A percentile compares a stretch with the other conserved stretches of the same genome.
phyloP scores from a whole-genome alignment of 2,329 filamentous ascomycete species.

The Teratosphaeriaceae sp. region DNA sequence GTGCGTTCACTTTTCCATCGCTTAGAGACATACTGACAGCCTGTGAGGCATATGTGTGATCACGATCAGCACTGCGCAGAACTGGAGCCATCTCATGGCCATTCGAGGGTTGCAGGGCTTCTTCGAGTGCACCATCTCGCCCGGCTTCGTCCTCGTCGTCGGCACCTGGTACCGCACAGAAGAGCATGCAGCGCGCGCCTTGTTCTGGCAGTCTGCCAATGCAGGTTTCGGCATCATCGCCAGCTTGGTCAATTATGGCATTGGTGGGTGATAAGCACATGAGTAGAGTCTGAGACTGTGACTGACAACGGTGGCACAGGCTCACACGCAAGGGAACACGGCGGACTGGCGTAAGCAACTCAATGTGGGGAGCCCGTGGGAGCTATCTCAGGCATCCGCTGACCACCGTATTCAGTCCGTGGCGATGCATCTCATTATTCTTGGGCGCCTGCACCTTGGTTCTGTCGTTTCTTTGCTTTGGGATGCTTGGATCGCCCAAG shows the following conservation, averaged over 20 bases:
- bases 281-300: not conserved
- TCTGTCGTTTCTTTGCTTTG: conserved; percentile 23
- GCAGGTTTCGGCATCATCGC: conserved; percentile 29
- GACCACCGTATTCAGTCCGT: too few species aligned
- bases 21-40: not conserved
- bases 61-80: conserved; percentile 24
- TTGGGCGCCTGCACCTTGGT: conserved; percentile 20
- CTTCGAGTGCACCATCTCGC: conserved; percentile 33
- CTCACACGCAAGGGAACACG: conserved; percentile 16
- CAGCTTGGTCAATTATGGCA: conserved; percentile 16
- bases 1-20: conserved; percentile 2
- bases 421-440: conserved; percentile 25
- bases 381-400: too few species aligned
- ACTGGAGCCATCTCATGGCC: conserved; percentile 31
- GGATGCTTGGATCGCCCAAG: conserved; percentile 22
- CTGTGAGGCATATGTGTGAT: conserved; percentile 20
- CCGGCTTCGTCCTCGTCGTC: conserved; percentile 31
- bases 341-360: conserved; percentile 19
- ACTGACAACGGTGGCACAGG: conserved; percentile 18
- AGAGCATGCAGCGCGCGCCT: conserved; percentile 29
- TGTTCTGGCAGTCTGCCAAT: conserved; percentile 33
- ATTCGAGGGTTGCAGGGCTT: conserved; percentile 32
- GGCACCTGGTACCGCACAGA: conserved; percentile 30
- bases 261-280: not conserved
- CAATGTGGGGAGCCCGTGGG: too few species aligned